Conservation (phyloP, 1,139 yeast species). For the Nakaseomyces bracarensis region DNA sequence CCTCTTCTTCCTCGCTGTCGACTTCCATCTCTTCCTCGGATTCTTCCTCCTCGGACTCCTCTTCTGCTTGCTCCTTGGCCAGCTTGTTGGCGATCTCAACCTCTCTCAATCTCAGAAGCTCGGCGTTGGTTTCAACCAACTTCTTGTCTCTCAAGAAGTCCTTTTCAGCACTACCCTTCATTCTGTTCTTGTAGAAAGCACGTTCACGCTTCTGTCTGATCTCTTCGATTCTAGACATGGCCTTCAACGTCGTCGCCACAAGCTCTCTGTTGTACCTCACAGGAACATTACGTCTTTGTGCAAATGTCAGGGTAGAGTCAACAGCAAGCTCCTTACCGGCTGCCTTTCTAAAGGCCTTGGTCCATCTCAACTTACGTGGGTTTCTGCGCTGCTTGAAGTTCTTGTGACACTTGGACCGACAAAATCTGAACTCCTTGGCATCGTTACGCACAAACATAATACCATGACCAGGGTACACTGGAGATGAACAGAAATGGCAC, state of each 20-base stretch:
- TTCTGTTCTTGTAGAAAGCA: constrained; percentile 98
- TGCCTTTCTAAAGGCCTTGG: constrained; percentile 97
- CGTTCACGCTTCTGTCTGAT: constrained; percentile 94
- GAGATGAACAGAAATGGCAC: constrained; percentile 96
- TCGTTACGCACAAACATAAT: constrained; percentile 97
- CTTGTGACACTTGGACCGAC: constrained; percentile 97
- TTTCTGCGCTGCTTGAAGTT: constrained; percentile 97
- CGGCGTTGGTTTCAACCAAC: constrained; percentile 82
- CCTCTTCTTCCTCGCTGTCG: constrained; percentile 38
- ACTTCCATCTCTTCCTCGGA: constrained; percentile 38
- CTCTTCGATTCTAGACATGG: constrained; percentile 93
- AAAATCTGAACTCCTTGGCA: constrained; percentile 93
- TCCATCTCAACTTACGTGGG: constrained; percentile 97
- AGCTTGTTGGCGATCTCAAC: constrained; percentile 80
- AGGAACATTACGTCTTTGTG: constrained; percentile 95
- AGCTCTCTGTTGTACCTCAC: constrained; percentile 95
- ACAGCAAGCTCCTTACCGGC: constrained; percentile 99
- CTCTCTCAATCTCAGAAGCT: constrained; percentile 81
- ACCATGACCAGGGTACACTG: constrained; percentile 96
- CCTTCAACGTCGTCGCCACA: constrained; percentile 86
- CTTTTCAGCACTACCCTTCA: constrained; percentile 93
- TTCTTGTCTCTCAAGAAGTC: constrained; percentile 80
- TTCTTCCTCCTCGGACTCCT: constrained; percentile 41
- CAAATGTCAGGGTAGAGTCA: constrained; percentile 91
- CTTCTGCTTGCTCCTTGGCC: constrained; percentile 56